Conservation (phyloP, 23 red algal genomes). For the Gracilaria domingensis region DNA sequence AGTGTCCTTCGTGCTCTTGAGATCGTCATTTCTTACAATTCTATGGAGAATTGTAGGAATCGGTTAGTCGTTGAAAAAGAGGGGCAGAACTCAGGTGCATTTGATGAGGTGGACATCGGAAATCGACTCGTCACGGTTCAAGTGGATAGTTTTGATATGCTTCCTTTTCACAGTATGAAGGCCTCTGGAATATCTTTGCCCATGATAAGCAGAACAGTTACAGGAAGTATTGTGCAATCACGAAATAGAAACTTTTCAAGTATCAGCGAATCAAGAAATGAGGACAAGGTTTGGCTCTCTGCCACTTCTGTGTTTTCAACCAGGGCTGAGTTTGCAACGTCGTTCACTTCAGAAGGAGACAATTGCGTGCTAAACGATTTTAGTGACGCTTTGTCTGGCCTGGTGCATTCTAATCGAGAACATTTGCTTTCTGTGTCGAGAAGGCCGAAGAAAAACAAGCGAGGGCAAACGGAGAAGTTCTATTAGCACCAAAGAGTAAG, state of each 20-base stretch:
- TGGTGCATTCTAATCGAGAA: not conserved
- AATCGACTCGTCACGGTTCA: not conserved
- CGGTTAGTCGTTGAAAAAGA: slow-evolving; percentile 1
- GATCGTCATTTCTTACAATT: slow-evolving; percentile 1
- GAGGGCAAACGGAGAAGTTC: not conserved
- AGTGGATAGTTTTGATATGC: slow-evolving; percentile 40
- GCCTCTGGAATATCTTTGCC: slow-evolving; percentile 1
- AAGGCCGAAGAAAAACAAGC: not conserved
- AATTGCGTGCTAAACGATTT: slow-evolving; percentile 14
- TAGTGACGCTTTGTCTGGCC: not conserved
- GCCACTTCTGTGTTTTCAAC: not conserved
- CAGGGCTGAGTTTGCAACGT: not conserved
- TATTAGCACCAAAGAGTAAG: slow-evolving; percentile 22
- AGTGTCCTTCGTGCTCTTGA: slow-evolving; percentile 18
- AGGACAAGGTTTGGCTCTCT: not conserved
- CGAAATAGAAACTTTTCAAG: not conserved
- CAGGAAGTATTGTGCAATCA: not conserved
- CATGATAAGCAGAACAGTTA: slow-evolving; percentile 21
- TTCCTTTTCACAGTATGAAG: slow-evolving; percentile 29
- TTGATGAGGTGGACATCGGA: not conserved
- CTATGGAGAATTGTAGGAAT: not conserved
- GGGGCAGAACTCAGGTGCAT: not conserved
- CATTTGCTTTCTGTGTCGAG: not conserved
- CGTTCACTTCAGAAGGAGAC: not conserved
- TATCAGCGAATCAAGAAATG: not conserved